Evolutionary conservation across 495 filamentous ascomycete genomes (phyloP).

Genomic region (Penicillium psychrofluorescens): DNA sequence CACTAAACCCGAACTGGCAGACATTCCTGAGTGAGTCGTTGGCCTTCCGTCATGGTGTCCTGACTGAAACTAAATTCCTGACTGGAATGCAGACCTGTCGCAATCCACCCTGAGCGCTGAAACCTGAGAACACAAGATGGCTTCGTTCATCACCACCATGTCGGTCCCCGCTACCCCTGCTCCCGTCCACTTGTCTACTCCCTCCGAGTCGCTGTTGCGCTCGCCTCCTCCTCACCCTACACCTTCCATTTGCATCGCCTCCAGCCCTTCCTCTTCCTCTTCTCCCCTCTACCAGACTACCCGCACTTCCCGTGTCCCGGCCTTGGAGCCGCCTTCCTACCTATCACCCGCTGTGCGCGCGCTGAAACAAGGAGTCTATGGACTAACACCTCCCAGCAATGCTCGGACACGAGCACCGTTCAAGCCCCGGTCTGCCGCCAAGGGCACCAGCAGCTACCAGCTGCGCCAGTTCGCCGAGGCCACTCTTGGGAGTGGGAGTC

Average conservation of each 20-base stretch:
- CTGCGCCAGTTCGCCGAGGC: constrained; percentile 96
- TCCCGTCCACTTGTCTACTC: constrained; percentile 24
- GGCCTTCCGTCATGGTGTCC: too few relatives aligned
- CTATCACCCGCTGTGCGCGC: constrained; percentile 36
- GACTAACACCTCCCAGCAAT: constrained; percentile 61
- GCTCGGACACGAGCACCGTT: constrained; percentile 84
- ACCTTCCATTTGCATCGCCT: constrained; percentile 7
- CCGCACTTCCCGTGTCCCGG: constrained; percentile 23
- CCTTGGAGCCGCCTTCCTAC: constrained; percentile 32
- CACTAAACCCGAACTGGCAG: too few relatives aligned
- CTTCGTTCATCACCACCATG: constrained; percentile 67
- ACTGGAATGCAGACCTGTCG: constrained; percentile 20
- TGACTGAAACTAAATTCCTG: background rate
- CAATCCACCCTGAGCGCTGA: constrained; percentile 7
- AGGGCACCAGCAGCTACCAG: constrained; percentile 91
- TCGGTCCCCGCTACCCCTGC: constrained; percentile 43
- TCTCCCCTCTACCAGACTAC: constrained; percentile 18
- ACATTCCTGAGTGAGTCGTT: too few relatives aligned
- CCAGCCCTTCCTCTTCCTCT: constrained; percentile 11
- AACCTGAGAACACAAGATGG: constrained; percentile 33
- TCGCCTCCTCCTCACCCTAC: constrained; percentile 3
- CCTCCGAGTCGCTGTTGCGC: constrained; percentile 21
- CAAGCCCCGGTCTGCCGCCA: constrained; percentile 78
- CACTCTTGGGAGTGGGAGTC: constrained; percentile 86
- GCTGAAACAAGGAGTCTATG: constrained; percentile 27